Conservation (phyloP, 345 rosid species). For the Anastatica hierochuntica region DNA sequence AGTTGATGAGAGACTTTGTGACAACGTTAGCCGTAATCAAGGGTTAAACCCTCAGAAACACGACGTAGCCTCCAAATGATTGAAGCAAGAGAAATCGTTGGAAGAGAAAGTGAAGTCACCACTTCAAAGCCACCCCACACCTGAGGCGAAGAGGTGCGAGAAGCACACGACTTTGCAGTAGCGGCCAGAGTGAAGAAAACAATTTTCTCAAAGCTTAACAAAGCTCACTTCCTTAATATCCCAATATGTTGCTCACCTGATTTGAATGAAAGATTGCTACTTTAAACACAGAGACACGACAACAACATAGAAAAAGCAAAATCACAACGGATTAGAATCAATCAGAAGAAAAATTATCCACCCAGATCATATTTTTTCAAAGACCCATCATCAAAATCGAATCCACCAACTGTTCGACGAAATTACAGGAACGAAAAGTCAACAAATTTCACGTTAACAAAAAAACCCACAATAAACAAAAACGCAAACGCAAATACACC, state of each 20-base stretch:
- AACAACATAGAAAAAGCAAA: neutral
- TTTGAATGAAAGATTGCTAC: neutral
- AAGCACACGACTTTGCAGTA: conserved; percentile 44
- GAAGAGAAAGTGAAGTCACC: conserved; percentile 40
- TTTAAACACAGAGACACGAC: neutral
- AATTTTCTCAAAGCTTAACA: conserved; percentile 34
- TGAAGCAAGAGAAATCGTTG: conserved; percentile 74
- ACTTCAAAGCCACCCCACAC: conserved; percentile 73
- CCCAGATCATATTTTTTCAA: no score
- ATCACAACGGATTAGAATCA: no score
- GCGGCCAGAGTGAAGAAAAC: conserved; percentile 96
- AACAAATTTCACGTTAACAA: no score
- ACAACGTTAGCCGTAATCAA: conserved; percentile 87
- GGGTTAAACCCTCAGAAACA: conserved; percentile 71
- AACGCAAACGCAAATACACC: conserved; percentile 9
- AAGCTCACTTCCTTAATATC: conserved; percentile 24
- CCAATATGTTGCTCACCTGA: conserved; percentile 13
- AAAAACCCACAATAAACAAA: neutral
- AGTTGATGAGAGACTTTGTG: conserved; percentile 15
- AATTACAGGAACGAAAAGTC: no score
- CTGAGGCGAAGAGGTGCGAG: conserved; percentile 95
- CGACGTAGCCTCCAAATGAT: conserved; percentile 88
- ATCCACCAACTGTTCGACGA: no score
- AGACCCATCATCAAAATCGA: no score
- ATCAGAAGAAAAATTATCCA: no score